Conservation (phyloP, 805 yeast genomes). For the Spathaspora gorwiae region DNA sequence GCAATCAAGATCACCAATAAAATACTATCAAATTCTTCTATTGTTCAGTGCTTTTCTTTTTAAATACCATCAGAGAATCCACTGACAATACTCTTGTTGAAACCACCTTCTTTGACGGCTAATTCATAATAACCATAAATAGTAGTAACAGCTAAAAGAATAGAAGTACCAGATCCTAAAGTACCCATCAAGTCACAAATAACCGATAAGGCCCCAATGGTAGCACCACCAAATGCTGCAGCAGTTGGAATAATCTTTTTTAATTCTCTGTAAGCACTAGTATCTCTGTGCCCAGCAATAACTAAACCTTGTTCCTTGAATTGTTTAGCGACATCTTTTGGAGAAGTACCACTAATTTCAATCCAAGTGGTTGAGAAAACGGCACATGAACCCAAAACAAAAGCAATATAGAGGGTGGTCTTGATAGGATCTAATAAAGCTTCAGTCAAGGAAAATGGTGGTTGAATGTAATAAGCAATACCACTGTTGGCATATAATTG, state of each 20-base stretch:
- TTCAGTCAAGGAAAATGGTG: constrained; percentile 79
- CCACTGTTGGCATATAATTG: constrained; percentile 88
- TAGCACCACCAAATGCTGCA: constrained; percentile 98
- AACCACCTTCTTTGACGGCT: constrained; percentile 92
- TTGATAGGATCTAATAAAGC: constrained; percentile 87
- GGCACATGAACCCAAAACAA: constrained; percentile 88
- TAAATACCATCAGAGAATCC: constrained; percentile 29
- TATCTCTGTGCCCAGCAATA: constrained; percentile 93
- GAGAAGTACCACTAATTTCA: constrained; percentile 93
- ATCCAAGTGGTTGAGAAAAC: constrained; percentile 97
- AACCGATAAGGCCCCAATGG: constrained; percentile 93
- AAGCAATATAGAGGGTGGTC: constrained; percentile 70
- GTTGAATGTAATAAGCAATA: constrained; percentile 90
- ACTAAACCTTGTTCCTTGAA: constrained; percentile 97
- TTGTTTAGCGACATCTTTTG: constrained; percentile 94
- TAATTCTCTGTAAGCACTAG: constrained; percentile 88
- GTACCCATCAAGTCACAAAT: constrained; percentile 90
- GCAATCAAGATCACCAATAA: not conserved
- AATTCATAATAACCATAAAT: constrained; percentile 94
- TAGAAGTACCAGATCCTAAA: constrained; percentile 93
- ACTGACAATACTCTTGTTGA: constrained; percentile 30
- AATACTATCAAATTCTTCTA: not conserved
- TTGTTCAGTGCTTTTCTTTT: not conserved
- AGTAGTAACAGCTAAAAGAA: constrained; percentile 92
- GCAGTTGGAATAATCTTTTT: constrained; percentile 96